Conservation (phyloP, 371 early-diverging fungal genomes). For the Lichtheimia hyalospora region DNA sequence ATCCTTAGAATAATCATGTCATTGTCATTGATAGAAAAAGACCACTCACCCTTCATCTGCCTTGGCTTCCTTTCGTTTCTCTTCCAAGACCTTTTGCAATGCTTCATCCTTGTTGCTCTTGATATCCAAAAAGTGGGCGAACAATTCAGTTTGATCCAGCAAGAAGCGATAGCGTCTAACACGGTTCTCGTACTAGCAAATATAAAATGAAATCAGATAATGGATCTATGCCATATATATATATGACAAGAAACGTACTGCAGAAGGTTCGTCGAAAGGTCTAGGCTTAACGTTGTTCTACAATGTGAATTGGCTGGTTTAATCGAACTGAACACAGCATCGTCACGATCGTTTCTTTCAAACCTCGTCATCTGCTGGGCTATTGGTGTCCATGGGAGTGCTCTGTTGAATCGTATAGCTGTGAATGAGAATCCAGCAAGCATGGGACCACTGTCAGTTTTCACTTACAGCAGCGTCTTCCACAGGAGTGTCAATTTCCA, state of each 20-base stretch:
- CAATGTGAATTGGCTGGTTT: neutral
- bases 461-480: constrained; percentile 4
- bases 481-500: constrained; percentile 9
- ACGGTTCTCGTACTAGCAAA: constrained; percentile 37
- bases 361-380: constrained; percentile 3
- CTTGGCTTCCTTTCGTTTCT: constrained; percentile 36
- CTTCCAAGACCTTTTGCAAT: constrained; percentile 40
- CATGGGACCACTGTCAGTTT: neutral
- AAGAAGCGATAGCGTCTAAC: constrained; percentile 77
- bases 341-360: neutral
- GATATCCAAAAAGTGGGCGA: constrained; percentile 68
- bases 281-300: neutral
- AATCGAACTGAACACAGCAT: neutral
- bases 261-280: neutral
- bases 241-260: neutral
- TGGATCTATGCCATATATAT: neutral
- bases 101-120: constrained; percentile 49
- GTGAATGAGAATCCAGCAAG: neutral
- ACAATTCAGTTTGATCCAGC: constrained; percentile 83
- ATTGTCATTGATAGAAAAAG: constrained; percentile 1
- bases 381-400: constrained; percentile 6
- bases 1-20: too few relatives aligned
- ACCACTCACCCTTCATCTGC: constrained; percentile 40
- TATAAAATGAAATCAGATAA: neutral
- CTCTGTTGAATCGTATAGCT: neutral